A percentile compares a stretch with the other conserved stretches of the same genome.
These are phyloP conservation scores for Kwoniella shandongensis DNA, from an alignment of 768 basidiomycete species.

Conservation along the genomic window DNA sequence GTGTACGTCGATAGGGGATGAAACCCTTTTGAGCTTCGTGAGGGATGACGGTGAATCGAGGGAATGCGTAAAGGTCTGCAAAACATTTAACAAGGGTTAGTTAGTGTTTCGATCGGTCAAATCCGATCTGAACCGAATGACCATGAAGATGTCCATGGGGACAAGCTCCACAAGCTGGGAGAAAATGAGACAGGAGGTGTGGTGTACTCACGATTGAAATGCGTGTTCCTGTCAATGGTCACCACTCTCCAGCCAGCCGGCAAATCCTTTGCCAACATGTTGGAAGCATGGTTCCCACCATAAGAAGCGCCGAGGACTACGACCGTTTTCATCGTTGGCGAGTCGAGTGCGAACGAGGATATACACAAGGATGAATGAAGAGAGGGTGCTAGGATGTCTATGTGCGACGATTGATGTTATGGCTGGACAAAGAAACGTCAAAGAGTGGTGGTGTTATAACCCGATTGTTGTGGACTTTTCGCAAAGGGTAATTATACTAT, in stretches of 20 bases:
- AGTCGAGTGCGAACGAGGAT: no score
- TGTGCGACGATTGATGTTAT: no score
- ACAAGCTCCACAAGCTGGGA: not conserved
- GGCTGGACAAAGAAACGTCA: no score
- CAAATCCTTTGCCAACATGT: slow-evolving; percentile 30
- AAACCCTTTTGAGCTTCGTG: slow-evolving; percentile 47
- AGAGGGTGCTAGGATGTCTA: no score
- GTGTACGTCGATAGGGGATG: slow-evolving; percentile 45
- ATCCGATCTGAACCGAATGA: not conserved
- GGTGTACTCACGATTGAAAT: slow-evolving; percentile 48
- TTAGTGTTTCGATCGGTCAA: not conserved
- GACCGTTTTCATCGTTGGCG: slow-evolving; percentile 31
- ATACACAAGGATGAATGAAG: no score
- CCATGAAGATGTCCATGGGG: not conserved
- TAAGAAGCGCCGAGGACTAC: slow-evolving; percentile 48
- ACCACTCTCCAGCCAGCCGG: slow-evolving; percentile 46
- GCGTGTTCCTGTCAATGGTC: slow-evolving; percentile 47
- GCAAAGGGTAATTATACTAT: no score
- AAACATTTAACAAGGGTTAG: not conserved
- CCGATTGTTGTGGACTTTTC: no score
- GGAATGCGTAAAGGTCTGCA: slow-evolving; percentile 53
- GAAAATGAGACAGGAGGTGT: not conserved
- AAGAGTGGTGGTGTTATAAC: no score
- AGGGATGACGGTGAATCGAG: slow-evolving; percentile 47
- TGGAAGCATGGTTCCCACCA: slow-evolving; percentile 37